Conservation (phyloP, 345 rosid species). For the Carallia brachiata region DNA sequence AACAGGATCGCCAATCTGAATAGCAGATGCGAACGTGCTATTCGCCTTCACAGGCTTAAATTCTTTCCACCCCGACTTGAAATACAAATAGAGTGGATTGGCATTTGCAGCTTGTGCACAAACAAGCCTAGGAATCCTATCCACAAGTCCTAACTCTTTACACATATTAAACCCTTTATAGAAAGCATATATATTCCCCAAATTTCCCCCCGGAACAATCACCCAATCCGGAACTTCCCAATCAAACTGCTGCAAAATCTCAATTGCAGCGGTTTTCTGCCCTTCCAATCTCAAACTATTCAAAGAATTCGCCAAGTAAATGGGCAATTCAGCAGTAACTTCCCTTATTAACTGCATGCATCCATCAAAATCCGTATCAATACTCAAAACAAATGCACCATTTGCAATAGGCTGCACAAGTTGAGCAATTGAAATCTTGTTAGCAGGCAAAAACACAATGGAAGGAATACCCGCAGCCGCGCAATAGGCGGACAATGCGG, state of each 20-base stretch:
- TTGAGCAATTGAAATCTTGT: slow-evolving; percentile 32
- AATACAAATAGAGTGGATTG: slow-evolving; percentile 25
- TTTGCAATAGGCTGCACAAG: slow-evolving; percentile 35
- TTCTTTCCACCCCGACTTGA: slow-evolving; percentile 25
- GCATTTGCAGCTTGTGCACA: slow-evolving; percentile 34
- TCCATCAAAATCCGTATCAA: slow-evolving; percentile 30
- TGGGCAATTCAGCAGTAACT: slow-evolving; percentile 26
- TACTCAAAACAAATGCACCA: slow-evolving; percentile 31
- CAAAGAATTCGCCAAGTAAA: slow-evolving; percentile 27
- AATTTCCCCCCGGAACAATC: slow-evolving; percentile 29
- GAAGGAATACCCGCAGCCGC: slow-evolving; percentile 30
- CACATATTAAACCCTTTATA: slow-evolving; percentile 34
- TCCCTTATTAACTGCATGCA: slow-evolving; percentile 30
- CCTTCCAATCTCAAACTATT: slow-evolving; percentile 32
- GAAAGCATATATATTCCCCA: slow-evolving; percentile 31
- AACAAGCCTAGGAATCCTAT: slow-evolving; percentile 27
- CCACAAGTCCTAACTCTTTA: slow-evolving; percentile 32
- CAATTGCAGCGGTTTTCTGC: slow-evolving; percentile 33
- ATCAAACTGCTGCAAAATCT: slow-evolving; percentile 32
- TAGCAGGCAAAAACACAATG: slow-evolving; percentile 24
- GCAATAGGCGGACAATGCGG: slow-evolving; percentile 30
- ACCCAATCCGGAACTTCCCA: slow-evolving; percentile 38
- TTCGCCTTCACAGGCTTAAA: slow-evolving; percentile 26
- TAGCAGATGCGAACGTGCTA: slow-evolving; percentile 28
- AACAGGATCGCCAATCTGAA: slow-evolving; percentile 36